phyloP scores from a whole-genome alignment of 2,329 filamentous ascomycete species.

The Aspergillaceae sp. region DNA sequence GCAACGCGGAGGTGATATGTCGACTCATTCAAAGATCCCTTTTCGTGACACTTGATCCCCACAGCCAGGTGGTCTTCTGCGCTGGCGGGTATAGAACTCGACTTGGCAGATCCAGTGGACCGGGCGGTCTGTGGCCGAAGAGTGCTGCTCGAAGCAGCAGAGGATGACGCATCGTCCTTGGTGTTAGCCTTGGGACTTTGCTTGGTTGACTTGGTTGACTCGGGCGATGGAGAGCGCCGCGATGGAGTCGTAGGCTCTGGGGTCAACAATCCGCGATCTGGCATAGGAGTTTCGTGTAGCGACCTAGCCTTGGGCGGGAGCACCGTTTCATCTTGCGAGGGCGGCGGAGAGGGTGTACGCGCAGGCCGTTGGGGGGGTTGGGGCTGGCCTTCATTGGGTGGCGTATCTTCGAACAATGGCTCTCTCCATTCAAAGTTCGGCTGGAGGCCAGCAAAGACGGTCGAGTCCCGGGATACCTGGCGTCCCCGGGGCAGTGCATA shows the following conservation, averaged over 20 bases:
- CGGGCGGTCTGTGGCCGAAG: constrained; percentile 31
- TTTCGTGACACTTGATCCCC: constrained; percentile 82
- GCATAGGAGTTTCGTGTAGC: constrained; percentile 19
- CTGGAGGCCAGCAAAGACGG: constrained; percentile 49
- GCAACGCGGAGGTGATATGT: constrained; percentile 92
- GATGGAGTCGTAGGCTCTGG: constrained; percentile 7
- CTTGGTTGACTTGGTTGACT: constrained; percentile 5
- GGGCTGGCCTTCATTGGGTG: constrained; percentile 16
- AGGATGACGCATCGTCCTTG: constrained; percentile 42
- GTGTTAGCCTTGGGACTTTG: neutral
- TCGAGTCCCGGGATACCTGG: constrained; percentile 59
- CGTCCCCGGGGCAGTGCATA: constrained; percentile 78
- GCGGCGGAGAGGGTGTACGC: constrained; percentile 27
- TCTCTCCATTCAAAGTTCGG: constrained; percentile 59
- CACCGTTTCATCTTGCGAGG: constrained; percentile 10
- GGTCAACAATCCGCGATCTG: constrained; percentile 9
- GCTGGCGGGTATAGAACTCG: constrained; percentile 22
- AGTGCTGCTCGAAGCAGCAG: constrained; percentile 59
- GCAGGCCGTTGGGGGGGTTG: constrained; percentile 12
- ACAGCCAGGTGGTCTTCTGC: constrained; percentile 82
- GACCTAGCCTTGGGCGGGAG: constrained; percentile 21
- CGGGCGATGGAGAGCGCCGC: constrained; percentile 4
- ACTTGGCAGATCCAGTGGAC: constrained; percentile 5
- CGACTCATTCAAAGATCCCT: constrained; percentile 79
- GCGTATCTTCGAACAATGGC: constrained; percentile 35